Evolutionary conservation across 1,284 basidiomycete genomes (phyloP).

Genomic region (Pterula multifida): DNA sequence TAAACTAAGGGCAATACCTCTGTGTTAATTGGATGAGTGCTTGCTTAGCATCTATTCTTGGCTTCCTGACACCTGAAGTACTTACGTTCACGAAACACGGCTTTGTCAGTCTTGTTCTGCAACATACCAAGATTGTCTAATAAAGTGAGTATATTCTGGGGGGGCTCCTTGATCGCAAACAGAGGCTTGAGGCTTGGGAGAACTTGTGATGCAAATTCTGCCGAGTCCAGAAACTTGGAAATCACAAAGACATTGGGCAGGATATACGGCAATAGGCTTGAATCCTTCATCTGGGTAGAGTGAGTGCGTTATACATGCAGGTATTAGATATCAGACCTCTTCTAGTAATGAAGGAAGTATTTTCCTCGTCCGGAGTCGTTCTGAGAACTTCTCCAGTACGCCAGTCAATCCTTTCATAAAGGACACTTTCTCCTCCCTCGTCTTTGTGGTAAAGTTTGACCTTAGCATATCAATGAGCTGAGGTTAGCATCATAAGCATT

Average conservation of each 20-base stretch:
- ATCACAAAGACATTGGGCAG: slow-evolving; percentile 98
- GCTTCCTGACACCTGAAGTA: slow-evolving; percentile 9
- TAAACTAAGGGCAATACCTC: slow-evolving; percentile 94
- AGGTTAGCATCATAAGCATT: too few relatives aligned
- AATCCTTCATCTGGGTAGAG: slow-evolving; percentile 76
- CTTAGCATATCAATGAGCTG: background rate
- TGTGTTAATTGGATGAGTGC: slow-evolving; percentile 21
- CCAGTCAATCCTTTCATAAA: slow-evolving; percentile 86
- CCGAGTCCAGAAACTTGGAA: slow-evolving; percentile 61
- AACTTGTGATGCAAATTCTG: slow-evolving; percentile 75
- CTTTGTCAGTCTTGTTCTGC: slow-evolving; percentile 83
- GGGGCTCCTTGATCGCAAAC: slow-evolving; percentile 88
- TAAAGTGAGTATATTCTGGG: slow-evolving; percentile 91
- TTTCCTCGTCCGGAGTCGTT: slow-evolving; percentile 79
- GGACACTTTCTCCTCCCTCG: slow-evolving; percentile 89
- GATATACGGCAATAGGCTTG: slow-evolving; percentile 85
- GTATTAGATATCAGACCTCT: slow-evolving; percentile 42
- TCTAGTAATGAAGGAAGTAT: slow-evolving; percentile 92
- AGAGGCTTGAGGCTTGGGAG: slow-evolving; percentile 85
- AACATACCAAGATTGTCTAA: slow-evolving; percentile 84
- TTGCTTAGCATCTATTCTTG: background rate
- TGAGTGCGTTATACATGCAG: slow-evolving; percentile 8
- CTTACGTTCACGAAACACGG: slow-evolving; percentile 81
- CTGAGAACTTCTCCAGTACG: slow-evolving; percentile 82
- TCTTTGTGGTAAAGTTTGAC: slow-evolving; percentile 85